phyloP scores from a whole-genome alignment of 805 yeast genomes.

The Pichia nanzhaoensis region DNA sequence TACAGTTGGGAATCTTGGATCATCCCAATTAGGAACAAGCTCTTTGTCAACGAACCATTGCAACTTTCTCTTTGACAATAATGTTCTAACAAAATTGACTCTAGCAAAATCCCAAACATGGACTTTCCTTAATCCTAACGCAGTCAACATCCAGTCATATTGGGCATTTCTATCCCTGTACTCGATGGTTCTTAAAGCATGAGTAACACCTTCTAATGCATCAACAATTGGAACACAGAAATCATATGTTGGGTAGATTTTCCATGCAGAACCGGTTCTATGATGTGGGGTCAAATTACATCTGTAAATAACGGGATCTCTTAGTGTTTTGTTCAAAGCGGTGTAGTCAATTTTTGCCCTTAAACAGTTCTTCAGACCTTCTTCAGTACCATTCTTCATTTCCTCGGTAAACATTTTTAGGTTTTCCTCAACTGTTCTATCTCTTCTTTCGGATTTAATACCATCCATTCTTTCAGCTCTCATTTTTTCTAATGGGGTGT shows the following conservation, averaged over 20 bases:
- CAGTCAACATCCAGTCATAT: conserved; percentile 90
- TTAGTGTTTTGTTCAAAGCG: conserved; percentile 86
- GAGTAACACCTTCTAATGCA: conserved; percentile 94
- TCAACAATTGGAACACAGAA: conserved; percentile 98
- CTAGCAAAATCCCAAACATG: conserved; percentile 98
- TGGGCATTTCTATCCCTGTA: conserved; percentile 98
- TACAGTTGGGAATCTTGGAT: conserved; percentile 98
- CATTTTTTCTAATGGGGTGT: conserved; percentile 90
- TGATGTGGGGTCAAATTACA: conserved; percentile 97
- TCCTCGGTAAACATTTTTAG: conserved; percentile 78
- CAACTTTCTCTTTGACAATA: conserved; percentile 92
- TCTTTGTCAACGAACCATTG: conserved; percentile 98
- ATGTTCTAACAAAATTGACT: conserved; percentile 92
- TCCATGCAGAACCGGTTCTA: conserved; percentile 90
- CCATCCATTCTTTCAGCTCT: conserved; percentile 99
- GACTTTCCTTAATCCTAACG: conserved; percentile 80
- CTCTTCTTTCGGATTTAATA: conserved; percentile 85
- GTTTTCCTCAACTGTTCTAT: conserved; percentile 89
- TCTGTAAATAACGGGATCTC: conserved; percentile 98
- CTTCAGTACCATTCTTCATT: conserved; percentile 91
- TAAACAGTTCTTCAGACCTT: conserved; percentile 84
- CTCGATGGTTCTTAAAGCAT: conserved; percentile 95
- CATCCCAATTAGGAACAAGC: conserved; percentile 92
- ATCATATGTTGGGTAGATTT: conserved; percentile 96
- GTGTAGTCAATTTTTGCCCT: conserved; percentile 95